These are phyloP conservation scores for Fraxinus baroniana DNA, from an alignment of 305 asterid genomes.

Conservation along the genomic window DNA sequence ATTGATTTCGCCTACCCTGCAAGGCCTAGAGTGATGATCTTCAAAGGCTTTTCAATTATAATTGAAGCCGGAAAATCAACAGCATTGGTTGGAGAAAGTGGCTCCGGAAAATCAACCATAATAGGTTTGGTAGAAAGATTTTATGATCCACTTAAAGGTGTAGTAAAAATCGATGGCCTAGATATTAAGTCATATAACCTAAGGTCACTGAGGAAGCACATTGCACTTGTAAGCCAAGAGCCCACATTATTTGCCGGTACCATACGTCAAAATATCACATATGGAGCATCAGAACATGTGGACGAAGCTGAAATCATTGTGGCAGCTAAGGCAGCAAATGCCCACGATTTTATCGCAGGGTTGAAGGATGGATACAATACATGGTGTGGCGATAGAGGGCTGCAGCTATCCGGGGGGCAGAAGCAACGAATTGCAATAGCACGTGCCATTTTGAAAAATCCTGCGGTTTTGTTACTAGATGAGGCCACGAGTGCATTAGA, in stretches of 20 bases:
- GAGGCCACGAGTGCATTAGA: conserved; percentile 96
- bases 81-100: conserved; percentile 89
- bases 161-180: conserved; percentile 66
- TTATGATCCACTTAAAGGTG: conserved; percentile 65
- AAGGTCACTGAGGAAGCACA: conserved; percentile 62
- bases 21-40: conserved; percentile 56
- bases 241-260: conserved; percentile 78
- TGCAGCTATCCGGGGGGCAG: conserved; percentile 90
- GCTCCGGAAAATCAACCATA: conserved; percentile 85
- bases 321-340: conserved; percentile 84
- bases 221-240: conserved; percentile 91
- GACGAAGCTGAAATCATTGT: conserved; percentile 59
- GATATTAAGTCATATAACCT: conserved; percentile 62
- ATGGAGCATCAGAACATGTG: conserved; percentile 52
- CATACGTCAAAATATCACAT: conserved; percentile 56
- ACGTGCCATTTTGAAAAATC: conserved; percentile 74
- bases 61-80: conserved; percentile 77
- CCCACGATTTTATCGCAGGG: conserved; percentile 71
- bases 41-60: conserved; percentile 58
- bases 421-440: conserved; percentile 90
- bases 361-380: conserved; percentile 74
- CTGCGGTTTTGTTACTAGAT: conserved; percentile 58
- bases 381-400: conserved; percentile 79
- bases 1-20: conserved; percentile 81
- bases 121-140: conserved; percentile 74